Percentiles rank a stretch among this genome's conserved stretches.
phyloP scores from a whole-genome alignment of 208 protist genomes.

The Herpetomonas samuelpessoai region DNA sequence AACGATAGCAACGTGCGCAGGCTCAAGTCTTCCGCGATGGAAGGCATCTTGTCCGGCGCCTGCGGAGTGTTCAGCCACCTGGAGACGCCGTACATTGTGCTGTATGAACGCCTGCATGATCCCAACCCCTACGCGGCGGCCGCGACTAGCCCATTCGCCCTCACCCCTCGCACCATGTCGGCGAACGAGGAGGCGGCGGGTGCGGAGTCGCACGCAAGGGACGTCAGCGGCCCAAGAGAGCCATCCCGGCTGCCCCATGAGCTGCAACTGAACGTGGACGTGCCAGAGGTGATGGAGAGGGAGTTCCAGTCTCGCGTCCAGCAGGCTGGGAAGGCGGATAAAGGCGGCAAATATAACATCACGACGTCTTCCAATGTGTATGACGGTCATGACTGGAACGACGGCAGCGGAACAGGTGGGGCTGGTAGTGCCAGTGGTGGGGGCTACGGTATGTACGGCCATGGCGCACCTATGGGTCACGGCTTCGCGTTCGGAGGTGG shows the following conservation, averaged over 20 bases:
- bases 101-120: constrained; percentile 40
- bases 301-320: too few species aligned
- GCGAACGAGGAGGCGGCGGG: constrained; percentile 14
- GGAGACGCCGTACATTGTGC: constrained; percentile 61
- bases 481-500: background rate
- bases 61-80: constrained; percentile 30
- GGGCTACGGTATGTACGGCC: background rate
- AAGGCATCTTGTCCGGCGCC: constrained; percentile 26
- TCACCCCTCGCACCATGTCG: constrained; percentile 9
- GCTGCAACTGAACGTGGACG: background rate
- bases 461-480: too few species aligned
- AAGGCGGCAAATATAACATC: too few species aligned
- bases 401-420: too few species aligned
- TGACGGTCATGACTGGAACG: too few species aligned
- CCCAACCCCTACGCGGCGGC: background rate
- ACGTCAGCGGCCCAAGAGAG: too few species aligned
- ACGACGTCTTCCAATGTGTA: too few species aligned
- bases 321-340: too few species aligned
- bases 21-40: constrained; percentile 22
- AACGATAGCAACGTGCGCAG: constrained; percentile 47
- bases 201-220: too few species aligned
- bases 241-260: too few species aligned
- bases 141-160: background rate
- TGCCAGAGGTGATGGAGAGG: too few species aligned
- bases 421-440: too few species aligned